A percentile compares a stretch with the other conserved stretches of the same genome.
Evolutionary conservation across 2,329 filamentous ascomycete genomes (phyloP).

Genomic region (Fusarium tupiense): DNA sequence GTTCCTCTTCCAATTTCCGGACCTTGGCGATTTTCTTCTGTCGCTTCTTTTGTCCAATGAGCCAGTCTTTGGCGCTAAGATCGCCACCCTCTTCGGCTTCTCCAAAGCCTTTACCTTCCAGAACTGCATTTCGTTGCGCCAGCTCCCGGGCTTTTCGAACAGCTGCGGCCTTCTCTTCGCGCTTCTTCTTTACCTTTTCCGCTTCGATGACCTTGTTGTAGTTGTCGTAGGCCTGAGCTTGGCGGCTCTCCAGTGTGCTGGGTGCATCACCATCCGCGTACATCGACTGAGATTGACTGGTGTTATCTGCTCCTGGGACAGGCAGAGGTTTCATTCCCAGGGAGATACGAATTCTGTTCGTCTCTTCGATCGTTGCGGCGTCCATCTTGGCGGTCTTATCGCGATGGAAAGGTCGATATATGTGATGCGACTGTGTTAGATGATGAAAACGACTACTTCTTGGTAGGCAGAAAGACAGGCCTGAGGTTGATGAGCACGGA

Average conservation of each 20-base stretch:
- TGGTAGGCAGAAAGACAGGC: constrained; percentile 2
- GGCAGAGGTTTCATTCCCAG: constrained; percentile 91
- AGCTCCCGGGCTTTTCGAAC: constrained; percentile 89
- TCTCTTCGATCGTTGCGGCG: constrained; percentile 86
- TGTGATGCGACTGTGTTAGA: background rate
- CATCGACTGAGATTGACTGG: constrained; percentile 56
- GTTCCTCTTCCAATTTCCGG: constrained; percentile 76
- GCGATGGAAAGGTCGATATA: background rate
- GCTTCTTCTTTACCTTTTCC: constrained; percentile 79
- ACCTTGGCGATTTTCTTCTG: constrained; percentile 90
- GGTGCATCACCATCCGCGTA: constrained; percentile 71
- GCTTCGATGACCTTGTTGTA: constrained; percentile 73
- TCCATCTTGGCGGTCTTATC: constrained; percentile 58
- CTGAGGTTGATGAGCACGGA: constrained; percentile 30
- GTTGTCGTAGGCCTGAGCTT: constrained; percentile 79
- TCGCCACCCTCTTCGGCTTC: constrained; percentile 74
- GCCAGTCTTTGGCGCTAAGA: constrained; percentile 84
- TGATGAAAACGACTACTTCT: background rate
- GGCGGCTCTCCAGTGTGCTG: constrained; percentile 85
- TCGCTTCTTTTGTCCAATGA: constrained; percentile 89
- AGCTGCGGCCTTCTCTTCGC: constrained; percentile 82
- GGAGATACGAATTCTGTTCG: constrained; percentile 88
- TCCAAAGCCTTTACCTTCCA: constrained; percentile 86
- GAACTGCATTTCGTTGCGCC: constrained; percentile 76
- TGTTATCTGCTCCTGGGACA: constrained; percentile 71